Percentiles rank a stretch among this genome's conserved stretches.
Conservation (phyloP, 192 early-diverging fungal genomes). For the Dispira simplex region DNA sequence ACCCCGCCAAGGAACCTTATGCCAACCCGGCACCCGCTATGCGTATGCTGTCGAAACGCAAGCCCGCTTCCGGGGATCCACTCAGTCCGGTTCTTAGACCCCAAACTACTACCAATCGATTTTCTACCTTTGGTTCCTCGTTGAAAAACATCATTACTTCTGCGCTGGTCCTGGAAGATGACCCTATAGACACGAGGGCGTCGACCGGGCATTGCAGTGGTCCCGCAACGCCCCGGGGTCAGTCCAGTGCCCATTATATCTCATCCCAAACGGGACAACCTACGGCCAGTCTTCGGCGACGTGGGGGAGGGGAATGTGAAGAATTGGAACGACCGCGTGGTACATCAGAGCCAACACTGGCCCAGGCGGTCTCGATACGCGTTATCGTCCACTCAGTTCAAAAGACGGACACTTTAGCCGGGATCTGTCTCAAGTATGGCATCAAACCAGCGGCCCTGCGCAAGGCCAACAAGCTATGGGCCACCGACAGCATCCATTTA, state of each 20-base stretch:
- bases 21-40: background rate
- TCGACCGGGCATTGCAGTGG: background rate
- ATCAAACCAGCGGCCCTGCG: constrained; percentile 26
- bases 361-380: background rate
- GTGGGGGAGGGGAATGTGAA: background rate
- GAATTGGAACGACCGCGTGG: background rate
- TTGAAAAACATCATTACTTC: background rate
- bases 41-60: background rate
- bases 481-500: constrained; percentile 32
- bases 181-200: background rate
- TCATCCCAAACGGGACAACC: background rate
- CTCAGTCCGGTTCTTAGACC: background rate
- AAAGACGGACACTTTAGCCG: constrained; percentile 26
- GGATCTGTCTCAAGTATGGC: constrained; percentile 31
- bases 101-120: background rate
- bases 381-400: constrained; percentile 24
- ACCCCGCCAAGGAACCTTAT: background rate
- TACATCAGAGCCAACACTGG: background rate
- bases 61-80: background rate
- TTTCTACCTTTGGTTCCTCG: background rate
- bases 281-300: background rate
- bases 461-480: constrained; percentile 31
- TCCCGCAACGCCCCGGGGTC: background rate
- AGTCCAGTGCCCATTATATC: background rate
- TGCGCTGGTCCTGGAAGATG: background rate